Conservation (phyloP, 2,329 filamentous ascomycete genomes). For the Xenoacremonium recifei region DNA sequence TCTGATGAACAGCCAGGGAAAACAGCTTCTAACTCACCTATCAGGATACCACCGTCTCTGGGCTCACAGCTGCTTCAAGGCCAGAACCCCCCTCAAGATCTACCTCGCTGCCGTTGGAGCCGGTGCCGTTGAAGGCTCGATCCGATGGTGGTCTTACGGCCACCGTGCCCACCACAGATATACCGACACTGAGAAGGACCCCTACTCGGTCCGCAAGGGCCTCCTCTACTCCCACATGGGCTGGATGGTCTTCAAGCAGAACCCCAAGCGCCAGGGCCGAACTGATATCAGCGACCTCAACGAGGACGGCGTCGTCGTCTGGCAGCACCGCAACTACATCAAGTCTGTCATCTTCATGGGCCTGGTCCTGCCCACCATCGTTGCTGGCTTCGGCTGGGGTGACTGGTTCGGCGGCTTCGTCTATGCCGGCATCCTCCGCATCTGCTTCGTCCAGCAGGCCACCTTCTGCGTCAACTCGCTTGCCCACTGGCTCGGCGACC, state of each 20-base stretch:
- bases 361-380: slow-evolving; percentile 69
- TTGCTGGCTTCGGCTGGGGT: slow-evolving; percentile 76
- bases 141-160: slow-evolving; percentile 85
- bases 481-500: slow-evolving; percentile 87
- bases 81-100: slow-evolving; percentile 71
- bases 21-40: not conserved
- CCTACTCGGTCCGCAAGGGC: slow-evolving; percentile 87
- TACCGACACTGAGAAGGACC: slow-evolving; percentile 90
- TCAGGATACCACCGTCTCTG: slow-evolving; percentile 65
- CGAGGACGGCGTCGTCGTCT: slow-evolving; percentile 80
- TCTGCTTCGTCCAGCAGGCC: slow-evolving; percentile 88
- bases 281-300: slow-evolving; percentile 88
- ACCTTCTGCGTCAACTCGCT: slow-evolving; percentile 93
- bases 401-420: slow-evolving; percentile 82
- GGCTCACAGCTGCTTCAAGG: slow-evolving; percentile 84
- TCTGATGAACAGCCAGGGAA: not conserved
- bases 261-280: slow-evolving; percentile 83
- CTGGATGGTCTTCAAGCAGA: slow-evolving; percentile 94
- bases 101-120: slow-evolving; percentile 80
- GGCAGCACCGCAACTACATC: slow-evolving; percentile 85
- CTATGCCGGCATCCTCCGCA: slow-evolving; percentile 80
- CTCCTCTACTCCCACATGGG: slow-evolving; percentile 76
- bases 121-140: slow-evolving; percentile 81
- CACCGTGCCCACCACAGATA: slow-evolving; percentile 89
- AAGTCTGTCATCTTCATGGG: slow-evolving; percentile 78